A percentile compares a stretch with the other conserved stretches of the same genome.
Evolutionary conservation across 1,139 yeast species (phyloP).

Genomic region (Saccharomyces hybrid): DNA sequence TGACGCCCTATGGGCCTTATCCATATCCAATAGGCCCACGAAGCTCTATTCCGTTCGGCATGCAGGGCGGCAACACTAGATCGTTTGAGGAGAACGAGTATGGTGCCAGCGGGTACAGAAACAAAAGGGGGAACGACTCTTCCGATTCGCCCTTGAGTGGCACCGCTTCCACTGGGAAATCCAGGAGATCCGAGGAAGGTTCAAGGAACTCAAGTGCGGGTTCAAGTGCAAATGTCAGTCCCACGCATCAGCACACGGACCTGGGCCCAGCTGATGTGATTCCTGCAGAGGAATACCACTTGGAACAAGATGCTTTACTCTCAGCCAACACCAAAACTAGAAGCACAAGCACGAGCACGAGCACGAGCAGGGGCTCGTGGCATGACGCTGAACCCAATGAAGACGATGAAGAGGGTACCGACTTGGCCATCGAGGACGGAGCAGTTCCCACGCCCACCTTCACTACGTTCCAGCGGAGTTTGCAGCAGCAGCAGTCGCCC

Average conservation of each 20-base stretch:
- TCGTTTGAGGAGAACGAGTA: not conserved
- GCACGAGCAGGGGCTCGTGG: not conserved
- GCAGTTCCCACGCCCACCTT: slow-evolving; percentile 7
- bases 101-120: not conserved
- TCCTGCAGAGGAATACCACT: not conserved
- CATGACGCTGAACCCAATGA: slow-evolving; percentile 1
- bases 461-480: slow-evolving; percentile 5
- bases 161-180: not conserved
- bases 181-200: not conserved
- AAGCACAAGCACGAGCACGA: not conserved
- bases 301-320: not conserved
- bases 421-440: slow-evolving; percentile 8
- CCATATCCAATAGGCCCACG: not conserved
- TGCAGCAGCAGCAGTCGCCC: slow-evolving; percentile 3
- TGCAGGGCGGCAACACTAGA: not conserved
- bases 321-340: not conserved
- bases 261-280: not conserved
- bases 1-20: not conserved
- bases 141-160: not conserved
- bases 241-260: not conserved
- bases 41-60: not conserved
- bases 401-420: slow-evolving; percentile 8
- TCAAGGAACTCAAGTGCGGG: not conserved
- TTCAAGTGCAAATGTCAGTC: not conserved
- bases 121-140: not conserved